Evolutionary conservation across 371 early-diverging fungal species (phyloP).

Genomic region (Catenaria anguillulae): DNA sequence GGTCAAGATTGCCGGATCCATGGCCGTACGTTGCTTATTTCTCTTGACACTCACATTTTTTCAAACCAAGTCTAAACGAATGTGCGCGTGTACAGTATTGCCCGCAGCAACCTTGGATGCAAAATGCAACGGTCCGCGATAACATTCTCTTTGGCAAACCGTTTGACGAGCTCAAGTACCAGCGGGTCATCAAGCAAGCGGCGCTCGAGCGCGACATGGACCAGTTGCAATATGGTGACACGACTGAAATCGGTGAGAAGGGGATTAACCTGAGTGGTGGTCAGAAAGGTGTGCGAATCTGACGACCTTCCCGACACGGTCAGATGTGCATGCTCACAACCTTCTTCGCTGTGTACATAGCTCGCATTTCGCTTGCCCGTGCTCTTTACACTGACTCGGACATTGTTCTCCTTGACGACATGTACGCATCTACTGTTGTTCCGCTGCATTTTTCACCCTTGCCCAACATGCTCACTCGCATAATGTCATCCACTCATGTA

Average conservation of each 20-base stretch:
- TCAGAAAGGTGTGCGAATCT: no score
- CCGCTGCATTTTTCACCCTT: no score
- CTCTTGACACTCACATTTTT: no score
- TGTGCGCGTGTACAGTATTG: constrained; percentile 45
- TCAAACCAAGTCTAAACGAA: no score
- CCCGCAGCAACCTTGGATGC: constrained; percentile 42
- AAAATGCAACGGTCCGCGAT: constrained; percentile 71
- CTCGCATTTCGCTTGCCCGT: neutral
- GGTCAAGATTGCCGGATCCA: no score
- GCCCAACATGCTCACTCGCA: no score
- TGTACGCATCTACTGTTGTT: no score
- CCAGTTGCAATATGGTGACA: constrained; percentile 66
- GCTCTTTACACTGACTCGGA: neutral
- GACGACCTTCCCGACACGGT: no score
- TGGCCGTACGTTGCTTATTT: no score
- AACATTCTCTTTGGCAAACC: constrained; percentile 83
- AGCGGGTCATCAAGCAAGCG: constrained; percentile 31
- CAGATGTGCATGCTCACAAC: no score
- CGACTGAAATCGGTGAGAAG: constrained; percentile 88
- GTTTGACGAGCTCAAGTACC: constrained; percentile 60
- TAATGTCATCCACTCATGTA: no score
- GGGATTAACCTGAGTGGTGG: constrained; percentile 84
- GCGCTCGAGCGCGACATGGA: constrained; percentile 61
- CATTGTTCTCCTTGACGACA: constrained; percentile 3
- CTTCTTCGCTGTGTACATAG: no score